Evolutionary conservation across 306 rosid species (phyloP).

Genomic region (Malus sieversii): DNA sequence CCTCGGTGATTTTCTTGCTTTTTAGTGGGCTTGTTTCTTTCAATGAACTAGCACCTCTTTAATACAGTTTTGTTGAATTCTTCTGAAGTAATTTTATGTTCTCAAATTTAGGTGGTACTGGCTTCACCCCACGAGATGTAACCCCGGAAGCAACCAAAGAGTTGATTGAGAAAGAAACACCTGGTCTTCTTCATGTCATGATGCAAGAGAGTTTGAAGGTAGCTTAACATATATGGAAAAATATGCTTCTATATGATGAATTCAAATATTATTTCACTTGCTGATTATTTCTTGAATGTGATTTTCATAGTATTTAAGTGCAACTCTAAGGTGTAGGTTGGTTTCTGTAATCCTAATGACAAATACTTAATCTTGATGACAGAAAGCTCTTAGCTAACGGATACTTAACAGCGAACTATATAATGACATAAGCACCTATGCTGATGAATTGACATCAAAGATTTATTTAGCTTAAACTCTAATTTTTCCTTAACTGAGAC

Average conservation of each 20-base stretch:
- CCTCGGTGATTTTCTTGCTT: constrained; percentile 48
- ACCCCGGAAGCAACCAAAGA: constrained; percentile 96
- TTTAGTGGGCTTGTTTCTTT: neutral
- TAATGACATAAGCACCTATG: neutral
- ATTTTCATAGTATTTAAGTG: neutral
- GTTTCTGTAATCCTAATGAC: neutral
- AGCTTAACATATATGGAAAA: neutral
- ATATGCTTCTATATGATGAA: neutral
- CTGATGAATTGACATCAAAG: neutral
- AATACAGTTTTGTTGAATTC: constrained; percentile 11
- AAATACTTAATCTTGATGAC: too few species aligned
- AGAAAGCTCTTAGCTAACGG: neutral
- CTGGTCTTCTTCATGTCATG: constrained; percentile 81
- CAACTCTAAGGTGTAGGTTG: neutral
- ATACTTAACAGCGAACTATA: neutral
- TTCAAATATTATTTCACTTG: neutral
- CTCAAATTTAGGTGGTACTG: constrained; percentile 76
- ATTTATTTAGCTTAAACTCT: neutral
- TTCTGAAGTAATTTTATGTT: constrained; percentile 8
- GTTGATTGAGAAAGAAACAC: constrained; percentile 84
- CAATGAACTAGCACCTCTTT: neutral
- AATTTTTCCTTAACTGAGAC: constrained; percentile 22
- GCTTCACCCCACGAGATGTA: constrained; percentile 67
- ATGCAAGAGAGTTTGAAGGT: constrained; percentile 93
- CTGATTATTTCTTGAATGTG: neutral